Evolutionary conservation across 306 rosid genomes (phyloP).

Genomic region (Cicer pinnatifidum): DNA sequence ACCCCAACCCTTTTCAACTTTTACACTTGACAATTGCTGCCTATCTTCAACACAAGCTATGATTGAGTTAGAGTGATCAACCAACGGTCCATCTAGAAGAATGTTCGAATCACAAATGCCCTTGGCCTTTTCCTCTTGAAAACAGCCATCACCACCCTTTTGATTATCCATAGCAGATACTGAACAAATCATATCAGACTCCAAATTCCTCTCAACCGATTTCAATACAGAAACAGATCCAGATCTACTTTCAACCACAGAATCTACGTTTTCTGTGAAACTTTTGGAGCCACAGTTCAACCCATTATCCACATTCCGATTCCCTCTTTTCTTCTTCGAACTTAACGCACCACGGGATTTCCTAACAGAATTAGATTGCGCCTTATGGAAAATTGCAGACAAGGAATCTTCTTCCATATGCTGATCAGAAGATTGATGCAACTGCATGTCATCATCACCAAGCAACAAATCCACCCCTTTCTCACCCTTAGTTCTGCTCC

Average conservation of each 20-base stretch:
- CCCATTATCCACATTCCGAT: constrained; percentile 50
- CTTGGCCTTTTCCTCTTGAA: constrained; percentile 45
- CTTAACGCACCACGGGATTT: constrained; percentile 49
- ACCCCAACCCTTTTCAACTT: constrained; percentile 37
- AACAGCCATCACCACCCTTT: constrained; percentile 35
- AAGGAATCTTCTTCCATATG: constrained; percentile 57
- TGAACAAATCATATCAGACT: constrained; percentile 39
- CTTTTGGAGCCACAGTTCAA: constrained; percentile 42
- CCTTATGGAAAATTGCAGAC: constrained; percentile 58
- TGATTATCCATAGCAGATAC: constrained; percentile 47
- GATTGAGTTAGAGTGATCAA: constrained; percentile 41
- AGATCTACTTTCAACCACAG: constrained; percentile 42
- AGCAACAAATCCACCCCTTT: constrained; percentile 22
- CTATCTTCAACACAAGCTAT: constrained; percentile 50
- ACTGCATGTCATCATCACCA: constrained; percentile 51
- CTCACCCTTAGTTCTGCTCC: constrained; percentile 31
- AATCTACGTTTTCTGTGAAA: constrained; percentile 45
- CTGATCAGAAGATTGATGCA: constrained; percentile 48
- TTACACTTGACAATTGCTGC: constrained; percentile 45
- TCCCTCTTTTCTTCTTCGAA: constrained; percentile 52
- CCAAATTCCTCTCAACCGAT: constrained; percentile 25
- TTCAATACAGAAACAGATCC: constrained; percentile 46
- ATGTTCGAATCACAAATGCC: constrained; percentile 45
- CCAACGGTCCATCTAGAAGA: constrained; percentile 48
- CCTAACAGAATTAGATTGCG: constrained; percentile 55